Base-by-base conservation (phyloP, 192 early-diverging fungal species). In the Rhizophagus sp. region DNA sequence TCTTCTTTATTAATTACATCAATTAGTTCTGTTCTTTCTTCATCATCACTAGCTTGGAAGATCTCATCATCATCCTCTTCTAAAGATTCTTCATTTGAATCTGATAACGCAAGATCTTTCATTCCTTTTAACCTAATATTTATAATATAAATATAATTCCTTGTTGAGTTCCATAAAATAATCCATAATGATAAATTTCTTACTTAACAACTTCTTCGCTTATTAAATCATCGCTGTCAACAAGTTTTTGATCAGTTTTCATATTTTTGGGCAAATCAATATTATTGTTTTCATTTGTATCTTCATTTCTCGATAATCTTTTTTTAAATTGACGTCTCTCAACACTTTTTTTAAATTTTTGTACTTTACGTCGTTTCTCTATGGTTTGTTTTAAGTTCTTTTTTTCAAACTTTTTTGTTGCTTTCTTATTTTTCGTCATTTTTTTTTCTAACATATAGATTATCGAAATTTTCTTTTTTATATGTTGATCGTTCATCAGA, bases 371-470 rank as follows among this genome's bases (percentile, higher is more conserved):
- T 47, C 90, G 88, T 41, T 87, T 86, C 84, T 90, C 89, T 52
- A 91, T 86, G 67, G 87, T 86, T 73, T 87, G 85, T 83, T 94
- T 93, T 68, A 95, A 85, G 68, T 94, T 87, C 79, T 91, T 91
- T 86, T 94, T 92, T 78, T 92, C 89, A 81, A 92, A 96, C 88
- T 93, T 94, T 79, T 90, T 92, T 10, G 92, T 95, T 17, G 88
- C 80, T 84, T 96, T 96, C 81, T 85, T 91, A 65, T 82, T 84
- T 80, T 90, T 90, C 73, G 85, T 87, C 88, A 91, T 91, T 49
- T 49, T 81, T 74, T 81, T 22, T 25, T 41, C 6, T 76, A 30
- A 30, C 30, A 30, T 25, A 57, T 7, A 57, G 52, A 57, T 57
- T 19, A 57, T 57, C 52, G 7, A 57, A 57, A 22, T 41, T 41